Evolutionary conservation across 2,329 filamentous ascomycete genomes (phyloP).

Genomic region (Cladophialophora psammophila): DNA sequence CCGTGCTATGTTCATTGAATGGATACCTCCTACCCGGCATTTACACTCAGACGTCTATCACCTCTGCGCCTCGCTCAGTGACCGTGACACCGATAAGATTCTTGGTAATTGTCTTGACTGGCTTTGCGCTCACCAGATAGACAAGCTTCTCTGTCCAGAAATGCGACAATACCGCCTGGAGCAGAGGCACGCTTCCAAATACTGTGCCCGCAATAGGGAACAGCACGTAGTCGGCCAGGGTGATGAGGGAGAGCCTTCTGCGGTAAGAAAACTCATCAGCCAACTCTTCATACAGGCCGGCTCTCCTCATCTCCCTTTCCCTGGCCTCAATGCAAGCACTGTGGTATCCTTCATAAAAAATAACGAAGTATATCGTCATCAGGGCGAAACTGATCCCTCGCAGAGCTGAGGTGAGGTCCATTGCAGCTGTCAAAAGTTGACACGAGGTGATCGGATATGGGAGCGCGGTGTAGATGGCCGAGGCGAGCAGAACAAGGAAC

Average conservation of each 20-base stretch:
- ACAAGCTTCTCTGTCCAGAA: conserved; percentile 74
- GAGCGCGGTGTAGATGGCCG: conserved; percentile 65
- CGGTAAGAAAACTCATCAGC: conserved; percentile 65
- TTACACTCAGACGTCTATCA: conserved; percentile 14
- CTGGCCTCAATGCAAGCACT: conserved; percentile 65
- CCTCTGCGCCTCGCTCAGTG: background rate
- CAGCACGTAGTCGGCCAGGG: conserved; percentile 68
- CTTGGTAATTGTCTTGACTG: conserved; percentile 24
- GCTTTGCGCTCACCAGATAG: conserved; percentile 77
- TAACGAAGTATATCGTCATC: conserved; percentile 66
- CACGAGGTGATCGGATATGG: conserved; percentile 56
- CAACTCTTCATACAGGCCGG: conserved; percentile 70
- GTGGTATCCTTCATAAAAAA: conserved; percentile 74
- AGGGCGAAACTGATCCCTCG: conserved; percentile 68
- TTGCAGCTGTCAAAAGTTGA: conserved; percentile 65
- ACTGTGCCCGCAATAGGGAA: conserved; percentile 73
- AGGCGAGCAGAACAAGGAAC: conserved; percentile 69
- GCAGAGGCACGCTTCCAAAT: conserved; percentile 71
- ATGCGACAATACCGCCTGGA: conserved; percentile 72
- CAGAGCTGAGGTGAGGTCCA: conserved; percentile 66
- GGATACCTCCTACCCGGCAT: background rate
- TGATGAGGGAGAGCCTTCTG: conserved; percentile 62
- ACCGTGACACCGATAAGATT: background rate
- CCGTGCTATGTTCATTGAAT: conserved; percentile 5
- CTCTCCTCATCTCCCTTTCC: conserved; percentile 71